Evolutionary conservation across 1,284 basidiomycete genomes (phyloP), one percentile per base, ranked within the genome.

Genomic region (Cerrena zonata): DNA sequence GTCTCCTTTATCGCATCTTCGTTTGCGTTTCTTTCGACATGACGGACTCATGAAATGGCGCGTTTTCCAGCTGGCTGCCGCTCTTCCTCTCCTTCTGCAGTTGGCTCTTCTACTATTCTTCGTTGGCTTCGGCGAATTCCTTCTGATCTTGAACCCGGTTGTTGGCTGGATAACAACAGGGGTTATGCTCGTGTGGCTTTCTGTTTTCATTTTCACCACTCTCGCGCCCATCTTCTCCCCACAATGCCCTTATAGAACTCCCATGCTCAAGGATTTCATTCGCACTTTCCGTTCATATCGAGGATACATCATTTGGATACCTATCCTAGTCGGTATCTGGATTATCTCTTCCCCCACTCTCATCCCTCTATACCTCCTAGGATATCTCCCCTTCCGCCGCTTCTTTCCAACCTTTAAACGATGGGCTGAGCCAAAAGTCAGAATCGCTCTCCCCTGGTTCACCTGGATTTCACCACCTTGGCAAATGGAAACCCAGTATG

Each of bases 71-170:
- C 58, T 65, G 12, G 56, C 67, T 12, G 50, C 61, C 1, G 39
- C 57, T 10, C 58, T 69, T 2, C 65, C 65, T 0, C 41, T 63
- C 4, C 52, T 68, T 7, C 55, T 69, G n/a, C 61, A 68, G 43
- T 39, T 59, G 15, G 59, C 67, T 0, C 52, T 67, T 3, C 47
- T 60, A 3, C 56, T 68, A 4, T 69, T 68, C 54, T 58, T 68
- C 21, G 55, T 53, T 2, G 68, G 68, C 1, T 22, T 56, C 11
- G 23, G 45, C 47, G 36, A 53, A 12, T 43, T 55, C 11, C 48
- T 55, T 5, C 47, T 45, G 51, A 49, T 48, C 4, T 34, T 55
- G 12, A 37, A 55, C 38, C 12, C 45, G 21, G 39, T 45, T 24
- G 54, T 53, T 22, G 54, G 52, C 3, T 27, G 44, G 24, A 44